Evolutionary conservation across 768 basidiomycete genomes (phyloP).

Genomic region (Leccinum sublutescens): DNA sequence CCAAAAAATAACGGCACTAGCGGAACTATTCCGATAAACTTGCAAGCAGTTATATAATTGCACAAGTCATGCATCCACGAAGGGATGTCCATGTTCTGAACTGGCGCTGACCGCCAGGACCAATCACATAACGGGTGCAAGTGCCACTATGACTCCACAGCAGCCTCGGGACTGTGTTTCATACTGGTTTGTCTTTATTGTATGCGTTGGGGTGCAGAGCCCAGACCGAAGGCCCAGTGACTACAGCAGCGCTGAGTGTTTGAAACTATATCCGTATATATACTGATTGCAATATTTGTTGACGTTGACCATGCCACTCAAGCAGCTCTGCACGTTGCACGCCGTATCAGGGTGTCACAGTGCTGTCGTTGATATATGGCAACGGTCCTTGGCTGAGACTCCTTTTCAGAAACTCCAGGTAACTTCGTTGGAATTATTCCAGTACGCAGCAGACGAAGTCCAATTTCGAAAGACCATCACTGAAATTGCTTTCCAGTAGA

Average conservation of each 20-base stretch:
- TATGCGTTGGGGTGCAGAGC: neutral
- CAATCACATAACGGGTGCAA: constrained; percentile 1
- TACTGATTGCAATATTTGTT: neutral
- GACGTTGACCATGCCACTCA: neutral
- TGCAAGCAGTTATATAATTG: neutral
- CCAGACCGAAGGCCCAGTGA: neutral
- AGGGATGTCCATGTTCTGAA: neutral
- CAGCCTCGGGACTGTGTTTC: neutral
- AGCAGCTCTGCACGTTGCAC: neutral
- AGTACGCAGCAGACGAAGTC: neutral
- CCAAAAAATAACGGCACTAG: neutral
- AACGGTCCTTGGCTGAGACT: neutral
- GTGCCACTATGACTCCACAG: neutral
- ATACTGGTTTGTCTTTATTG: neutral
- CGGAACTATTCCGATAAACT: neutral
- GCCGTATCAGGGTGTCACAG: neutral
- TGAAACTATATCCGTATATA: neutral
- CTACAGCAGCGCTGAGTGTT: neutral
- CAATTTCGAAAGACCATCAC: neutral
- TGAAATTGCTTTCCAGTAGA: neutral
- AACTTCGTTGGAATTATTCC: neutral
- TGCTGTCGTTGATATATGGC: neutral
- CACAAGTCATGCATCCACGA: neutral
- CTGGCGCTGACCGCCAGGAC: neutral
- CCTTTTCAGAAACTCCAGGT: neutral